Evolutionary conservation across 371 early-diverging fungal species (phyloP).

Genomic region (Chytridium lagenaria): DNA sequence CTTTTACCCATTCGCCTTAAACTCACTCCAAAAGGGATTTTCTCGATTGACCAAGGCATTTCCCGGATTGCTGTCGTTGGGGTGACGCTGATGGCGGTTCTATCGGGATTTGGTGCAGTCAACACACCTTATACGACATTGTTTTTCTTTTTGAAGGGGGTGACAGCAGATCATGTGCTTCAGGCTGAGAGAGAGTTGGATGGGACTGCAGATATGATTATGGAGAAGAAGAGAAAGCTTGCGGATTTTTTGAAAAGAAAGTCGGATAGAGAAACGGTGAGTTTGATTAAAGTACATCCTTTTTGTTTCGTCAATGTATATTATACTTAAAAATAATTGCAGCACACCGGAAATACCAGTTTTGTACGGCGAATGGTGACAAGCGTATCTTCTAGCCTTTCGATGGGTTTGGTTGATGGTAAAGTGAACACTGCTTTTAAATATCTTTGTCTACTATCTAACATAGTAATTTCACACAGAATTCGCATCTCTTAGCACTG

Average conservation of each 20-base stretch:
- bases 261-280: slow-evolving; percentile 8
- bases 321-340: too few species aligned
- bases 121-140: slow-evolving; percentile 81
- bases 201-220: slow-evolving; percentile 62
- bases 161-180: not conserved
- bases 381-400: slow-evolving; percentile 11
- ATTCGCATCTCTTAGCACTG: slow-evolving; percentile 36
- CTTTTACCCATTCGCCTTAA: not conserved
- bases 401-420: slow-evolving; percentile 17
- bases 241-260: slow-evolving; percentile 10
- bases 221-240: slow-evolving; percentile 56
- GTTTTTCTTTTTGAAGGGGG: slow-evolving; percentile 68
- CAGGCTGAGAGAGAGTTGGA: slow-evolving; percentile 62
- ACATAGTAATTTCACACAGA: not conserved
- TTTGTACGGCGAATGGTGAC: slow-evolving; percentile 30
- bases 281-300: not conserved
- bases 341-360: not conserved
- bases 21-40: slow-evolving; percentile 28
- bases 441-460: too few species aligned
- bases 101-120: slow-evolving; percentile 95
- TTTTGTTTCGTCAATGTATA: not conserved
- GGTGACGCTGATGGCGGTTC: slow-evolving; percentile 87
- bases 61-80: slow-evolving; percentile 86
- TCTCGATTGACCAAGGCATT: slow-evolving; percentile 72
- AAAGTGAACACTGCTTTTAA: too few species aligned